Base-by-base conservation (phyloP, 1,284 basidiomycete genomes). In the Trametes hirsuta region DNA sequence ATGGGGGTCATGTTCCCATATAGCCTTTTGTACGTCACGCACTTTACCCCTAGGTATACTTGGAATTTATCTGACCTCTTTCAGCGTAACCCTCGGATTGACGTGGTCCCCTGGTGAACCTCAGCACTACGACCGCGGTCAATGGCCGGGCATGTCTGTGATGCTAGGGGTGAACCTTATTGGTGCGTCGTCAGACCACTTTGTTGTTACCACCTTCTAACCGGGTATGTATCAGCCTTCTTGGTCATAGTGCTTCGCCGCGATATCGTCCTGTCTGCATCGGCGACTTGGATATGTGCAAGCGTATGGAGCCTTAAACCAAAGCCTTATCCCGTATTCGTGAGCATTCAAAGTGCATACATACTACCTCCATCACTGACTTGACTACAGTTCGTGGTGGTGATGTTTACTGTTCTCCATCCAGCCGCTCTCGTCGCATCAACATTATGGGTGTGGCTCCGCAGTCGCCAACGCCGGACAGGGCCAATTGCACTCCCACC, bases 211-310 rank as follows among this genome's bases (percentile, higher is more conserved):
- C 21, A 3, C 37, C 34, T 11, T 37, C 15, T 37, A 30, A 25
- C 30, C 49, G 10, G 5, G 6, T 5, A 21, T n/a, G 45, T 1
- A 0, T 56, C 83, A 64, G 82, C 84, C 1, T 68, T 88, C 0
- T 37, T 83, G n/a, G 79, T 90, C 25, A 72, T 91, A 36, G 66
- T 81, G 1, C 24, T 81, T 3, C 76, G 85, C 4, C 77, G 82
- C 8, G 90, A 92, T 66, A 75, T 91, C 54, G 85, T 90, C 0
- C 90, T 87, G 87, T 84, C 85, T 51, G 78, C 87, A 14, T 86
- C 87, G 0, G 84, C 87, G 0, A 85, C 84, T 0, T 91, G 89
- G 90, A 80, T 90, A 24, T 85, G 82, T 58, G 75, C 86, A 14
- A 84, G 83, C 62, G 75, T 90, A 2, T 90, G 86, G 86, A 72